phyloP scores from a whole-genome alignment of 306 rosid species.

The Delonix regia region DNA sequence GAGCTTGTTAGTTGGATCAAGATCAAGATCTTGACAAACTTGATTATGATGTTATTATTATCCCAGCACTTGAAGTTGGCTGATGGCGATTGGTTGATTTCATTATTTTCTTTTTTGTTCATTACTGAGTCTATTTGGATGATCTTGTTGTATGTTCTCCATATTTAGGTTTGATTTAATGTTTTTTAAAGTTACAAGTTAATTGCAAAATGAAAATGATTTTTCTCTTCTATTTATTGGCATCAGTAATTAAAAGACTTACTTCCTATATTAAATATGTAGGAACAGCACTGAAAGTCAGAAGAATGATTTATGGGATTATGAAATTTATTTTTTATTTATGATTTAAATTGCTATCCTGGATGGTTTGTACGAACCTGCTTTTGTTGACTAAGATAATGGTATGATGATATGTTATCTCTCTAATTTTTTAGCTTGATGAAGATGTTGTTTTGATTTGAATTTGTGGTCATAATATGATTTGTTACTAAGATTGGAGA shows the following conservation, averaged over 20 bases:
- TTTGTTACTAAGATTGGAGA: not conserved
- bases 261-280: not conserved
- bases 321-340: slow-evolving; percentile 18
- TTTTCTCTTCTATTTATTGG: no score
- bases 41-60: not conserved
- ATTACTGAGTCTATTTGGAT: slow-evolving; percentile 16
- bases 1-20: not conserved
- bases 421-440: not conserved
- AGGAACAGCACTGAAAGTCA: not conserved
- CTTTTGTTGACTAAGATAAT: slow-evolving; percentile 30
- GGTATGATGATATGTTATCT: not conserved
- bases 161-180: slow-evolving; percentile 5
- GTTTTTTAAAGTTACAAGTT: no score
- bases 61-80: not conserved
- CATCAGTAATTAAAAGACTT: not conserved
- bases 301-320: not conserved
- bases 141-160: slow-evolving; percentile 7
- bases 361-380: slow-evolving; percentile 14
- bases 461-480: slow-evolving; percentile 6
- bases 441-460: slow-evolving; percentile 8
- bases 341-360: slow-evolving; percentile 6
- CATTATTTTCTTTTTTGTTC: not conserved
- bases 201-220: no score
- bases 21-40: not conserved
- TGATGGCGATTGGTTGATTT: slow-evolving; percentile 1